A percentile compares a stretch with the other conserved stretches of the same genome.
Evolutionary conservation across 192 early-diverging fungal species (phyloP).

Genomic region (Entomortierella beljakovae): DNA sequence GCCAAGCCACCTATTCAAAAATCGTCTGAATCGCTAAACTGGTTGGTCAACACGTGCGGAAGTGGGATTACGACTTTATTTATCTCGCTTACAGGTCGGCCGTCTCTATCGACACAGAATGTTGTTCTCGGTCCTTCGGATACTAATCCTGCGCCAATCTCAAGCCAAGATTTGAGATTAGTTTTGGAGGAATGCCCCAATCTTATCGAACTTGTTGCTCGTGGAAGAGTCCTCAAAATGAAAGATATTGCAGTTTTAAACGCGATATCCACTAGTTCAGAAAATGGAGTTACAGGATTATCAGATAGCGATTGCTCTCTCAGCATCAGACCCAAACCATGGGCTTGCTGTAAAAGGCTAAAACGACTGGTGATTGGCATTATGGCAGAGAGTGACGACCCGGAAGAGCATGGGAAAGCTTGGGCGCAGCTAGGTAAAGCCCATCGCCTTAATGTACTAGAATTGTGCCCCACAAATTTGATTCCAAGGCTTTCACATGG

Average conservation of each 20-base stretch:
- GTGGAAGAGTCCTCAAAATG: not conserved
- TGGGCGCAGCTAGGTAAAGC: too few relatives aligned
- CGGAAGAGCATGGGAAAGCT: too few relatives aligned
- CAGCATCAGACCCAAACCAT: not conserved
- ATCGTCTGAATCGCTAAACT: not conserved
- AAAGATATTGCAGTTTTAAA: not conserved
- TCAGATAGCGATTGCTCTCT: not conserved
- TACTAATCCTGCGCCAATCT: not conserved
- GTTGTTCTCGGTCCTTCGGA: too few relatives aligned
- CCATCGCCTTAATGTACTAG: too few relatives aligned
- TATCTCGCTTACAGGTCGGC: not conserved
- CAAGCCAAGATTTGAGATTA: not conserved
- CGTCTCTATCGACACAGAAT: too few relatives aligned
- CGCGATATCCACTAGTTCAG: not conserved
- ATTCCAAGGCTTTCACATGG: too few relatives aligned
- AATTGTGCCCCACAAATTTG: too few relatives aligned
- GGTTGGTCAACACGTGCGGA: not conserved
- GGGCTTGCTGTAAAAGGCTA: too few relatives aligned
- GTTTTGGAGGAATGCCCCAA: not conserved
- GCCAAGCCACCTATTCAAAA: not conserved
- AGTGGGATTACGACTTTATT: not conserved
- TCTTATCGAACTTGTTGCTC: not conserved
- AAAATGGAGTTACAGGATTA: not conserved
- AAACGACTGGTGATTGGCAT: too few relatives aligned
- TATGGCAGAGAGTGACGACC: too few relatives aligned